These are phyloP conservation scores for Venturia nashicola DNA, from an alignment of 2,329 filamentous ascomycete species.

Conservation along the genomic window DNA sequence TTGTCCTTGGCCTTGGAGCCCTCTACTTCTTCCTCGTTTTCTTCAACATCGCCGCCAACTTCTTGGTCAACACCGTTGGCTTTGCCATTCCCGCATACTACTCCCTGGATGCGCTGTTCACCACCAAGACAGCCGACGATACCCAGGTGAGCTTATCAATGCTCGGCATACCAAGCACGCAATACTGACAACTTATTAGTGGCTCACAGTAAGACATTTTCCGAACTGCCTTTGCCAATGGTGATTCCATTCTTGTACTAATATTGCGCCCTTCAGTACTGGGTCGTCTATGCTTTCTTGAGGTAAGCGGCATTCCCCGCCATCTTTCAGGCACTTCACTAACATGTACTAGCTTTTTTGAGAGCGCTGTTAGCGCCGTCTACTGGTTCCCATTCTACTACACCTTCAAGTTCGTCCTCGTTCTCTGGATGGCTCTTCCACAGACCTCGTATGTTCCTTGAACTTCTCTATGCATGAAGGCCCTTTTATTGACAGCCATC, in stretches of 20 bases:
- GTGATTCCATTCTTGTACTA: slow-evolving; percentile 10
- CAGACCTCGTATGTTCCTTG: slow-evolving; percentile 65
- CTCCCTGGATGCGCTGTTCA: slow-evolving; percentile 68
- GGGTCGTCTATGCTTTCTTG: slow-evolving; percentile 75
- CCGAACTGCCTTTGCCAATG: background rate
- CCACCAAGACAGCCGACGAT: slow-evolving; percentile 58
- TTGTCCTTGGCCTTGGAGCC: slow-evolving; percentile 59
- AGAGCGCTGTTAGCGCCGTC: slow-evolving; percentile 72
- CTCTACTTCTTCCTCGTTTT: slow-evolving; percentile 87
- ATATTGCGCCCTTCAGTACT: slow-evolving; percentile 45
- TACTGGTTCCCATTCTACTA: slow-evolving; percentile 99
- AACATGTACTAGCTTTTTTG: slow-evolving; percentile 45
- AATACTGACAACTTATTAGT: slow-evolving; percentile 31
- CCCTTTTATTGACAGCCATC: background rate
- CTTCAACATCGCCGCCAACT: slow-evolving; percentile 83
- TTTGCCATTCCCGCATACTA: slow-evolving; percentile 79
- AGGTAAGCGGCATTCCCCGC: slow-evolving; percentile 37
- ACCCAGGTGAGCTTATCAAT: slow-evolving; percentile 53
- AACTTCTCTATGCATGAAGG: background rate
- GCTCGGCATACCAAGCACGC: background rate
- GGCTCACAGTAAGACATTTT: slow-evolving; percentile 40
- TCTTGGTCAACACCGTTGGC: slow-evolving; percentile 76
- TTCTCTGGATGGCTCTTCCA: slow-evolving; percentile 96
- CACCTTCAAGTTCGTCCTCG: slow-evolving; percentile 96
- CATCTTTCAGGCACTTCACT: slow-evolving; percentile 12